Conservation (phyloP, 2,329 filamentous ascomycete genomes). For the Fusarium redolens region DNA sequence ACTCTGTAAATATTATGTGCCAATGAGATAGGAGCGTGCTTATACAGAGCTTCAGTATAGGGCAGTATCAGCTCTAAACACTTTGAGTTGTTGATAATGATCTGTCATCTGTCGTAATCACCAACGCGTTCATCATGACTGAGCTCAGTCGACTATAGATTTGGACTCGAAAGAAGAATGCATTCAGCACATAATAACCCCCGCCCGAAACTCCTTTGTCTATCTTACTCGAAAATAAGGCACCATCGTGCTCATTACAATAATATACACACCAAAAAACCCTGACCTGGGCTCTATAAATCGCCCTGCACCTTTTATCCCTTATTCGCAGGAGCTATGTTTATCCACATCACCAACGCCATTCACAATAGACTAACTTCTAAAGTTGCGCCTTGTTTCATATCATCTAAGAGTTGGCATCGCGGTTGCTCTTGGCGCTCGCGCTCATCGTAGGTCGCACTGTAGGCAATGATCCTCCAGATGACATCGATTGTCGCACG, state of each 20-base stretch:
- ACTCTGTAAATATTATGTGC: neutral
- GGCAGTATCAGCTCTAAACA: neutral
- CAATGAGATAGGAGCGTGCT: neutral
- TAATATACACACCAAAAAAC: slow-evolving; percentile 21
- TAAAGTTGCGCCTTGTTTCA: neutral
- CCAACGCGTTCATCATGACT: neutral
- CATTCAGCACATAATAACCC: neutral
- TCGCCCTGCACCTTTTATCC: neutral
- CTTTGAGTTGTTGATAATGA: neutral
- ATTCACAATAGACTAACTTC: neutral
- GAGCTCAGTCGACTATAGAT: neutral
- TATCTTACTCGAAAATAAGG: slow-evolving; percentile 15
- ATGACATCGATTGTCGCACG: slow-evolving; percentile 78
- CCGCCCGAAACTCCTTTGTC: slow-evolving; percentile 19
- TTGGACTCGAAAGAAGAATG: neutral
- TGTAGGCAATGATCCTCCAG: slow-evolving; percentile 75
- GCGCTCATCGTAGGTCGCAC: slow-evolving; percentile 80
- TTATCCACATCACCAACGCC: neutral
- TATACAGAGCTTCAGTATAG: neutral
- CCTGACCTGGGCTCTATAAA: neutral
- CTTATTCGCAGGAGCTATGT: neutral
- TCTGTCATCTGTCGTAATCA: neutral
- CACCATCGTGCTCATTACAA: slow-evolving; percentile 25
- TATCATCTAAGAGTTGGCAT: slow-evolving; percentile 70
- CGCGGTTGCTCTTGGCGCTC: slow-evolving; percentile 89